A percentile compares a stretch with the other conserved stretches of the same genome.
phyloP scores from a whole-genome alignment of 805 yeast genomes.

The Candida vaughaniae region DNA sequence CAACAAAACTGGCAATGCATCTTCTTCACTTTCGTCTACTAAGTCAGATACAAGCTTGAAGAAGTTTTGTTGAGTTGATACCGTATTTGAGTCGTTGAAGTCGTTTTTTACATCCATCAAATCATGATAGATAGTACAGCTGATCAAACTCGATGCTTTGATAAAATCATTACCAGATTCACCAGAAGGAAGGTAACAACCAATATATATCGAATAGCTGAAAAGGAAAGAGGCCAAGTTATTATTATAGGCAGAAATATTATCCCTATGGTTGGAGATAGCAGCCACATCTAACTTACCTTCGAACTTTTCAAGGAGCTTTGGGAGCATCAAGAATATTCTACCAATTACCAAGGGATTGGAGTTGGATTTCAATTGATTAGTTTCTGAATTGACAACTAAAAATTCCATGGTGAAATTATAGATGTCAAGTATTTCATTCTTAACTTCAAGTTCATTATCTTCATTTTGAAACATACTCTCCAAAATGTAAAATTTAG shows the following conservation, averaged over 20 bases:
- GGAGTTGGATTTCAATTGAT: conserved; percentile 4
- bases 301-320: conserved; percentile 53
- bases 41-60: conserved; percentile 44
- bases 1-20: conserved; percentile 68
- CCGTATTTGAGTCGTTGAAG: conserved; percentile 10
- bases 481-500: conserved; percentile 40
- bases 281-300: conserved; percentile 16
- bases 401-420: conserved; percentile 20
- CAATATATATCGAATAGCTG: conserved; percentile 25
- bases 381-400: conserved; percentile 13
- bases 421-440: conserved; percentile 14
- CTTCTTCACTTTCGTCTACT: conserved; percentile 68
- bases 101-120: conserved; percentile 18
- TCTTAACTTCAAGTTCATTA: conserved; percentile 15
- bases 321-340: conserved; percentile 53
- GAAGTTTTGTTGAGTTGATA: conserved; percentile 31
- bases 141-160: conserved; percentile 43
- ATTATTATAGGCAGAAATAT: conserved; percentile 2
- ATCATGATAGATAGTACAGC: conserved; percentile 51
- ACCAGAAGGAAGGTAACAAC: conserved; percentile 11
- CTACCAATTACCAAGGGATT: conserved; percentile 46
- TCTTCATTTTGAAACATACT: conserved; percentile 44
- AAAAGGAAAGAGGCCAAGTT: conserved; percentile 29
- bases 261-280: background rate
- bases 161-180: conserved; percentile 13